These are phyloP conservation scores for Handroanthus guayacan DNA, from an alignment of 257 asterid genomes.

Conservation along the genomic window DNA sequence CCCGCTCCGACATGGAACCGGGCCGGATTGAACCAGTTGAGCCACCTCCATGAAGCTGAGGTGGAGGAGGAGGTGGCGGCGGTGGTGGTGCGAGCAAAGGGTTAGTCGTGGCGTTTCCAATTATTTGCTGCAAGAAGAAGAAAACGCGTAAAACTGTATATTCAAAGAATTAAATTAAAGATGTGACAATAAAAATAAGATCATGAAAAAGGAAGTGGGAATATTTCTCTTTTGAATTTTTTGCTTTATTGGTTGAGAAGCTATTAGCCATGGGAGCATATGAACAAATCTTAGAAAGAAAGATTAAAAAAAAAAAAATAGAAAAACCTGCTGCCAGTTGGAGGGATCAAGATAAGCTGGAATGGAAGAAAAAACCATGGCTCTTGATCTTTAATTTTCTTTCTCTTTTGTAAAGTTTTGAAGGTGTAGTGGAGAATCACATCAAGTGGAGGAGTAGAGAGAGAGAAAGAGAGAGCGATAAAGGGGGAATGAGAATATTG, in stretches of 20 bases:
- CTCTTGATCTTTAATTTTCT: constrained; percentile 43
- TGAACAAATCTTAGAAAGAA: background rate
- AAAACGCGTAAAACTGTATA: constrained; percentile 38
- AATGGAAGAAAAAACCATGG: constrained; percentile 65
- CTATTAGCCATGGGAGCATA: constrained; percentile 40
- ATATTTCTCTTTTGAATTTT: constrained; percentile 59
- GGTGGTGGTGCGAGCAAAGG: constrained; percentile 40
- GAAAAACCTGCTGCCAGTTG: constrained; percentile 64
- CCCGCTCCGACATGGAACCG: constrained; percentile 87
- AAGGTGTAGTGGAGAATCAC: constrained; percentile 59
- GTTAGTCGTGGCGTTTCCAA: constrained; percentile 52
- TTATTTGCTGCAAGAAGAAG: constrained; percentile 43
- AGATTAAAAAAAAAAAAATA: constrained; percentile 8
- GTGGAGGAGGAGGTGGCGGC: constrained; percentile 44
- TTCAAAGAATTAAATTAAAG: constrained; percentile 46
- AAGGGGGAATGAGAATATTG: constrained; percentile 54
- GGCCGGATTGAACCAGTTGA: constrained; percentile 67
- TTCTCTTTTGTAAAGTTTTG: constrained; percentile 51
- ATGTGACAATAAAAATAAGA: constrained; percentile 15
- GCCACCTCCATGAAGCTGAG: constrained; percentile 48
- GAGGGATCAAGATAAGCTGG: constrained; percentile 68
- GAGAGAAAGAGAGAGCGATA: constrained; percentile 35
- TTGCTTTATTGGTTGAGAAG: constrained; percentile 62
- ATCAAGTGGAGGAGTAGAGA: constrained; percentile 41
- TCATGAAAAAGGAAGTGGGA: constrained; percentile 40